Conservation (phyloP, 352 stramenopile genomes). For the Thalassiosira mediterranea region DNA sequence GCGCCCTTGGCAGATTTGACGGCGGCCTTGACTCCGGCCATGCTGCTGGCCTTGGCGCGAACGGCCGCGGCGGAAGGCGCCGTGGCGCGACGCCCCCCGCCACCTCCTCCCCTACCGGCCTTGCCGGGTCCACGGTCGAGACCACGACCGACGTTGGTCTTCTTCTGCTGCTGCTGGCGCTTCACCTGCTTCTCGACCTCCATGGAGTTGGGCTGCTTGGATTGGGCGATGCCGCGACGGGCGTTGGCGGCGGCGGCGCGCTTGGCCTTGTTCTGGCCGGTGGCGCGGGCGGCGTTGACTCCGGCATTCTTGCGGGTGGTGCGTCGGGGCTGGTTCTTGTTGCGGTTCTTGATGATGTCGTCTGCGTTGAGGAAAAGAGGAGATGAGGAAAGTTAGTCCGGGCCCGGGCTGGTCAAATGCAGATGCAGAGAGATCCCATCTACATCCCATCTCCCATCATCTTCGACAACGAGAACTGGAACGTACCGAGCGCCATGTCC, state of each 20-base stretch:
- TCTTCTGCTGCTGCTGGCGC: constrained; percentile 7
- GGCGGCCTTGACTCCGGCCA: not conserved
- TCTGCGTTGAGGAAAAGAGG: constrained; percentile 41
- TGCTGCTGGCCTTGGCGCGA: constrained; percentile 24
- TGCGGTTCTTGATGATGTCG: constrained; percentile 69
- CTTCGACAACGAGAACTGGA: not conserved
- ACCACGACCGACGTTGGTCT: constrained; percentile 11
- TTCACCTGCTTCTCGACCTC: constrained; percentile 73
- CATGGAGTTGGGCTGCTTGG: constrained; percentile 53
- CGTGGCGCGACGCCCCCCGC: not conserved
- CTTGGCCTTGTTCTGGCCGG: constrained; percentile 63
- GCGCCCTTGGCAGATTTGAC: constrained; percentile 12
- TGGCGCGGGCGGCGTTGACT: constrained; percentile 58
- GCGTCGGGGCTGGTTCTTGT: constrained; percentile 21
- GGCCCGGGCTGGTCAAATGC: not conserved
- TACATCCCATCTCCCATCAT: constrained; percentile 4
- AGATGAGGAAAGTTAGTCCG: not conserved
- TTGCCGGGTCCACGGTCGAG: constrained; percentile 22
- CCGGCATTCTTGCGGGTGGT: constrained; percentile 19
- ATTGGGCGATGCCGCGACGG: constrained; percentile 46
- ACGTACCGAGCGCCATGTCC: constrained; percentile 54
- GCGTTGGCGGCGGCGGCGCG: constrained; percentile 48
- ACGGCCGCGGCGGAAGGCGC: constrained; percentile 11
- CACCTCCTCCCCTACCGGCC: constrained; percentile 13
- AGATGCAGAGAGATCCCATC: not conserved